Evolutionary conservation across 139 green algal genomes (phyloP).

Genomic region (Chloropicon primus): DNA sequence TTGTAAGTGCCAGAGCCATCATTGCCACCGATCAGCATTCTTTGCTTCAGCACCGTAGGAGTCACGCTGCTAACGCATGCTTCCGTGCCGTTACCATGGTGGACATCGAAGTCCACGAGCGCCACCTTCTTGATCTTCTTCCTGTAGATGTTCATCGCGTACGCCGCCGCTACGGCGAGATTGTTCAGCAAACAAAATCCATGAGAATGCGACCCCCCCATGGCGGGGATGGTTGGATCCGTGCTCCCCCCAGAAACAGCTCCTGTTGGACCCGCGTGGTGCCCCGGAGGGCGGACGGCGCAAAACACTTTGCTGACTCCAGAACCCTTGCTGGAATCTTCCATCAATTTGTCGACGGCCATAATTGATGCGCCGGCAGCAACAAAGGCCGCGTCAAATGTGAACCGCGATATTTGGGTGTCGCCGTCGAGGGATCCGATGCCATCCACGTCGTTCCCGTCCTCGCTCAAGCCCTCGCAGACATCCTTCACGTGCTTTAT

Average conservation of each 20-base stretch:
- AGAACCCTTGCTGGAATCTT: constrained; percentile 14
- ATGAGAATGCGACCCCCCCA: constrained; percentile 39
- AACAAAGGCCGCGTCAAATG: constrained; percentile 52
- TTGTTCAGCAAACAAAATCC: constrained; percentile 95
- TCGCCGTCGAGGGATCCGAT: constrained; percentile 64
- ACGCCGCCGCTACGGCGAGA: constrained; percentile 73
- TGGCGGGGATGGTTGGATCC: constrained; percentile 1
- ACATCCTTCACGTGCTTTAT: constrained; percentile 27
- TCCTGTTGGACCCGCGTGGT: constrained; percentile 68
- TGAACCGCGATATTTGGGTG: constrained; percentile 56
- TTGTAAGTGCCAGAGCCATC: neutral
- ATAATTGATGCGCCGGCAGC: constrained; percentile 48
- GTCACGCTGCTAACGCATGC: neutral
- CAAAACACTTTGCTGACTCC: constrained; percentile 67
- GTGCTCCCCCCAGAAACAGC: constrained; percentile 29
- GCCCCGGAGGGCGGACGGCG: constrained; percentile 71
- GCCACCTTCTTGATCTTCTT: constrained; percentile 49
- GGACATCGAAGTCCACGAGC: constrained; percentile 30
- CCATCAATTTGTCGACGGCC: constrained; percentile 55
- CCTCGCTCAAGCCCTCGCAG: constrained; percentile 36
- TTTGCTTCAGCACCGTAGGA: neutral
- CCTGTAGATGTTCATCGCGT: constrained; percentile 65
- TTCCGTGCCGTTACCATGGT: constrained; percentile 10
- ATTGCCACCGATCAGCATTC: neutral
- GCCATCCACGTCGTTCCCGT: constrained; percentile 10